phyloP scores from a whole-genome alignment of 78 protist genomes.

The Protostelium mycophagum region DNA sequence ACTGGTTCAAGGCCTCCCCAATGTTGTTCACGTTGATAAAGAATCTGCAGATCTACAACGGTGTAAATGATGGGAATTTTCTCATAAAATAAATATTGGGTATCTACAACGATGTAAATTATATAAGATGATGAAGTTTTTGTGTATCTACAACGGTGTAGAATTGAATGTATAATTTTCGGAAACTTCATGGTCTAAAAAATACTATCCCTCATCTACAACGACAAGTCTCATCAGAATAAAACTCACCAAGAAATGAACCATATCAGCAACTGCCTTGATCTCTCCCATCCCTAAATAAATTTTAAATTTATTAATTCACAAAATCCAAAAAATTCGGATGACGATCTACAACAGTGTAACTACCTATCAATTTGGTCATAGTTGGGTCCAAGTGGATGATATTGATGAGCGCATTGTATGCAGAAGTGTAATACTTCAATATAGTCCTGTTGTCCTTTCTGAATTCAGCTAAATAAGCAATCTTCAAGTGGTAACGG shows the following conservation, averaged over 20 bases:
- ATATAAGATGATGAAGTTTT: too few species aligned
- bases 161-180: too few species aligned
- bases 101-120: too few species aligned
- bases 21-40: constrained; percentile 17
- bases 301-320: too few species aligned
- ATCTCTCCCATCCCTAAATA: too few species aligned
- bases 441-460: constrained; percentile 24
- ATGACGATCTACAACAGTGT: too few species aligned
- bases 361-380: background rate
- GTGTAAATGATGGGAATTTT: background rate
- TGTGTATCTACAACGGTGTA: too few species aligned
- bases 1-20: constrained; percentile 32
- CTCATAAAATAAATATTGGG: too few species aligned
- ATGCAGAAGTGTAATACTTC: constrained; percentile 42
- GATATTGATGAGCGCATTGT: constrained; percentile 19
- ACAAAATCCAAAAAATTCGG: too few species aligned
- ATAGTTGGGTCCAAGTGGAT: background rate
- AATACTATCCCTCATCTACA: too few species aligned
- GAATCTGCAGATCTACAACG: constrained; percentile 18
- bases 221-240: background rate
- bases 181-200: too few species aligned
- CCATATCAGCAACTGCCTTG: background rate
- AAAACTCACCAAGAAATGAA: background rate
- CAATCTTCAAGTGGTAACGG: constrained; percentile 58
- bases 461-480: constrained; percentile 41